phyloP scores from a whole-genome alignment of 148 eudicot genomes.

The Rhododendron griersonianum region DNA sequence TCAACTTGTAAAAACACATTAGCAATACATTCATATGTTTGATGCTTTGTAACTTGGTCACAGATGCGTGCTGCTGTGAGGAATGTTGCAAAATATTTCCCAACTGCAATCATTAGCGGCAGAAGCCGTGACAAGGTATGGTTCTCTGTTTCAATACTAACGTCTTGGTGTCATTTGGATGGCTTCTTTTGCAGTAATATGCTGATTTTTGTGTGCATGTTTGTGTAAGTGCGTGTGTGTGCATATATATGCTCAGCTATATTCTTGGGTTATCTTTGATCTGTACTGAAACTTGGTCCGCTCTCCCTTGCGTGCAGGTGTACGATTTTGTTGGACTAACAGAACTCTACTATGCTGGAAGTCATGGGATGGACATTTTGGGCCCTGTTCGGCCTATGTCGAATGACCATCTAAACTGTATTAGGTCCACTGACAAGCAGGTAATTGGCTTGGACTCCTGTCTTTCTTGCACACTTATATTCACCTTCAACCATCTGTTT shows the following conservation, averaged over 20 bases:
- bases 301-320: constrained; percentile 47
- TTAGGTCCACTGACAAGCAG: constrained; percentile 71
- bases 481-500: neutral
- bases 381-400: constrained; percentile 59
- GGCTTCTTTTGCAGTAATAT: neutral
- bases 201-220: neutral
- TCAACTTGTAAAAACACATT: neutral
- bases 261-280: neutral
- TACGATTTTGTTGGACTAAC: constrained; percentile 76
- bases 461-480: neutral
- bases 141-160: neutral
- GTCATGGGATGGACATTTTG: constrained; percentile 98
- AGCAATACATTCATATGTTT: neutral
- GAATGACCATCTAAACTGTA: constrained; percentile 52
- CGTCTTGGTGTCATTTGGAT: constrained; percentile 1
- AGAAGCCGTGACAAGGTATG: constrained; percentile 93
- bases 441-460: constrained; percentile 23
- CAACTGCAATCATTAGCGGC: constrained; percentile 94
- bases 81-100: constrained; percentile 70
- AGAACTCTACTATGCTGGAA: constrained; percentile 94
- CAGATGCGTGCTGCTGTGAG: constrained; percentile 90
- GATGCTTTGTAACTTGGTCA: constrained; percentile 10
- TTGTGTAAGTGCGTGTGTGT: neutral
- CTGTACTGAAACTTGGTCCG: neutral
- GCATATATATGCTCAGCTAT: neutral